A percentile compares a stretch with the other conserved stretches of the same genome.
phyloP scores from a whole-genome alignment of 73 alveolate genomes.

The Tetrahymena thermophila region DNA sequence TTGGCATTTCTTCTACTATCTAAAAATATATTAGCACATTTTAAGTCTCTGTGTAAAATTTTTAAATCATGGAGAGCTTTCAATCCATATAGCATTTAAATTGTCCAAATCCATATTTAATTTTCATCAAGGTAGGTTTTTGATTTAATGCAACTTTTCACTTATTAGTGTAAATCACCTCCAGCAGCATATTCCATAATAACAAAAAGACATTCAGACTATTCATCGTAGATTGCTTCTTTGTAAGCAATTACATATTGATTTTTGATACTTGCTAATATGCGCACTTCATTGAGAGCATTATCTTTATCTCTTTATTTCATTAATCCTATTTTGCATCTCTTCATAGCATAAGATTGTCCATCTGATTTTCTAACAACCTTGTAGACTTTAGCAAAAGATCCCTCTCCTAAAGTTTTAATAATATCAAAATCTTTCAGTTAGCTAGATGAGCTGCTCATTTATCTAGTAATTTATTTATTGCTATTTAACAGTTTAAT shows the following conservation, averaged over 20 bases:
- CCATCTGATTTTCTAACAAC: constrained; percentile 43
- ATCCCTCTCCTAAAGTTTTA: constrained; percentile 36
- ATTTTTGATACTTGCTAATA: background rate
- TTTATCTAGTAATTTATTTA: no score
- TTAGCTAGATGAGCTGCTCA: background rate
- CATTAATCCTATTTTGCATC: constrained; percentile 26
- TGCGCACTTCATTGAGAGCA: background rate
- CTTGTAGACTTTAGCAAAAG: constrained; percentile 23
- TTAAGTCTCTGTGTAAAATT: constrained; percentile 39
- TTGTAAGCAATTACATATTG: background rate
- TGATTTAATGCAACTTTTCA: constrained; percentile 7
- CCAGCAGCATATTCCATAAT: constrained; percentile 10
- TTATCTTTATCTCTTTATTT: constrained; percentile 36
- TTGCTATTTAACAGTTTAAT: background rate
- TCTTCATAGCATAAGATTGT: constrained; percentile 44
- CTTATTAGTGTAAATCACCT: background rate
- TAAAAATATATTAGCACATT: constrained; percentile 68
- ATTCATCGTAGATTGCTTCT: background rate
- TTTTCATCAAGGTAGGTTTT: constrained; percentile 30
- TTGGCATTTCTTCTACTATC: constrained; percentile 26
- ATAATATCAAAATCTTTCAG: constrained; percentile 24
- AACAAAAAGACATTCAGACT: background rate
- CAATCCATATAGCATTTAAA: constrained; percentile 27
- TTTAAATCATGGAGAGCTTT: constrained; percentile 29
- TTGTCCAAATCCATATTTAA: constrained; percentile 29